Conservation (phyloP, 164 flowering plant genomes). For the Aristolochia californica region DNA sequence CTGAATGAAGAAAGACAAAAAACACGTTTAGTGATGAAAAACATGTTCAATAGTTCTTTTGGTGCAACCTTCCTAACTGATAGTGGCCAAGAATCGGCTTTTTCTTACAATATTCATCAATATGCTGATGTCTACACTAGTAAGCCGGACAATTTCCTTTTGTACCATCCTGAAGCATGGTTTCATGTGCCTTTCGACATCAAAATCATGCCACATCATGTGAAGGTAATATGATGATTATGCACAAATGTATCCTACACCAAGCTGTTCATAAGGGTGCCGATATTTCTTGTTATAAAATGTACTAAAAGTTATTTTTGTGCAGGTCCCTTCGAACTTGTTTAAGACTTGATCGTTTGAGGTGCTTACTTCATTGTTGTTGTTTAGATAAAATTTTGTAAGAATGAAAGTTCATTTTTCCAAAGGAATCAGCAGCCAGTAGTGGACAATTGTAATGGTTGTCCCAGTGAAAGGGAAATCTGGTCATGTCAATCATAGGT, state of each 20-base stretch:
- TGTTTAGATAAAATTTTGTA: too few relatives aligned
- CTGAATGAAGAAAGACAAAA: conserved; percentile 70
- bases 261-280: too few relatives aligned
- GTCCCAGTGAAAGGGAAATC: too few relatives aligned
- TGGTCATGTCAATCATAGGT: too few relatives aligned
- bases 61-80: conserved; percentile 95
- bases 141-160: conserved; percentile 81
- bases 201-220: conserved; percentile 96
- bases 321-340: conserved; percentile 10
- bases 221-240: conserved; percentile 47
- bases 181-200: conserved; percentile 83
- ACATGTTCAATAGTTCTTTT: conserved; percentile 82
- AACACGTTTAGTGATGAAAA: conserved; percentile 58
- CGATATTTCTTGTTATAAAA: not conserved
- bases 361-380: not conserved
- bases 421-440: too few relatives aligned
- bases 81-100: conserved; percentile 91
- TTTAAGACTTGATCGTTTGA: not conserved
- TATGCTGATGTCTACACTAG: conserved; percentile 97
- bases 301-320: not conserved
- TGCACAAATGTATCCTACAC: too few relatives aligned
- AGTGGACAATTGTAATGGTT: too few relatives aligned
- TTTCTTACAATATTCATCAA: conserved; percentile 87
- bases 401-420: too few relatives aligned
- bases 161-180: conserved; percentile 82